phyloP scores from a whole-genome alignment of 2,329 filamentous ascomycete species.

The Pseudodiploospora longispora region DNA sequence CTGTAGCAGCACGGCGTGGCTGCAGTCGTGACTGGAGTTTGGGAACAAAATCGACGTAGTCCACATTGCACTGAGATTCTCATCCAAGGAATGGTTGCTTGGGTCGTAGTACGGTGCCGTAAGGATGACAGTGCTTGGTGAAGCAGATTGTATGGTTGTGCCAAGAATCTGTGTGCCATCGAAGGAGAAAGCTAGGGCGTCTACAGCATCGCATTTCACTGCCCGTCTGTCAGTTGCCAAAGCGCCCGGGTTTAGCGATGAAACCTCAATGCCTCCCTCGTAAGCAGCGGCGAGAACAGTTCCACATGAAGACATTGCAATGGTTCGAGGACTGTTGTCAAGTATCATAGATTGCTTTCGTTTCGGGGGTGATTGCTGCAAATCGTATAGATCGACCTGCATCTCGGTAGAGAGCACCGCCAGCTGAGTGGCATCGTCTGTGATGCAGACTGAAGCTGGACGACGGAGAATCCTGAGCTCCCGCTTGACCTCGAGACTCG shows the following conservation, averaged over 20 bases:
- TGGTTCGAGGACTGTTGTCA: constrained; percentile 68
- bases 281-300: constrained; percentile 78
- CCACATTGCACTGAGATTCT: constrained; percentile 69
- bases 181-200: constrained; percentile 65
- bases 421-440: constrained; percentile 67
- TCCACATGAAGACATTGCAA: constrained; percentile 74
- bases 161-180: constrained; percentile 74
- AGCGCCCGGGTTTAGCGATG: constrained; percentile 59
- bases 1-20: constrained; percentile 64
- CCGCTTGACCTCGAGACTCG: constrained; percentile 56
- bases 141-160: constrained; percentile 57
- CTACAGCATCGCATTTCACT: constrained; percentile 71
- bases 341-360: constrained; percentile 68
- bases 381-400: constrained; percentile 78
- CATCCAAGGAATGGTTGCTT: constrained; percentile 55
- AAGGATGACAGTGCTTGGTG: constrained; percentile 65
- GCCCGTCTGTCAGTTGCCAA: constrained; percentile 60
- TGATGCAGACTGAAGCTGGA: constrained; percentile 68
- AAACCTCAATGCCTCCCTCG: constrained; percentile 81
- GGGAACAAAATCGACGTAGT: constrained; percentile 80
- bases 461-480: constrained; percentile 74
- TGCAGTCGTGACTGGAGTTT: constrained; percentile 70
- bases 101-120: constrained; percentile 75
- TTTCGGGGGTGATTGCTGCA: constrained; percentile 55
- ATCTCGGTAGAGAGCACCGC: constrained; percentile 76